Percentiles rank a stretch among this genome's conserved stretches.
Evolutionary conservation across 768 basidiomycete genomes (phyloP).

Genomic region (Collybia mongolica): DNA sequence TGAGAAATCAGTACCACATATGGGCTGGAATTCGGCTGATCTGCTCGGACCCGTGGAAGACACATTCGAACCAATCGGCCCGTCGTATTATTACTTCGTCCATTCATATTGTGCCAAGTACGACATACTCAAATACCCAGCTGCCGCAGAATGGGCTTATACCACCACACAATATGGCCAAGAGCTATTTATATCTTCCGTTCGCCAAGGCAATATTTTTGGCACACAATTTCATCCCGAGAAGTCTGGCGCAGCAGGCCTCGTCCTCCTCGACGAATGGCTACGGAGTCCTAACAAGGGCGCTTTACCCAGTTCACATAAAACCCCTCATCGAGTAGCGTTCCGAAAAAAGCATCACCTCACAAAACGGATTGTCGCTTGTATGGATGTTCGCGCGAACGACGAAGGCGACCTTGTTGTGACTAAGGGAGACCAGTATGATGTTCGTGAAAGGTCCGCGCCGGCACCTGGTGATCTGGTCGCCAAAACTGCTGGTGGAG

Average conservation of each 20-base stretch:
- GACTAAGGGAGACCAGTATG: constrained; percentile 99
- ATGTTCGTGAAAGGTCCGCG: constrained; percentile 80
- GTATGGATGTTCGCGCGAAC: constrained; percentile 96
- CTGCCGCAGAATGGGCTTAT: constrained; percentile 74
- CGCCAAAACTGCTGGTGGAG: constrained; percentile 62
- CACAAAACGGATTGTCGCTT: constrained; percentile 94
- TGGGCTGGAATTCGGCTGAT: constrained; percentile 91
- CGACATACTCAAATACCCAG: constrained; percentile 49
- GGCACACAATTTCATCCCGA: constrained; percentile 98
- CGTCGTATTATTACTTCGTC: constrained; percentile 92
- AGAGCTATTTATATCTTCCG: constrained; percentile 84
- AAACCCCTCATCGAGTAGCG: constrained; percentile 24
- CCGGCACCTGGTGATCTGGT: constrained; percentile 21
- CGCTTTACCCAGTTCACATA: constrained; percentile 27
- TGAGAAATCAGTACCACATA: constrained; percentile 93
- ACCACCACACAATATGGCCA: constrained; percentile 92
- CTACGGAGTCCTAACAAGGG: constrained; percentile 52
- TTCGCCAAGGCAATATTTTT: constrained; percentile 83
- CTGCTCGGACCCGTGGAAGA: constrained; percentile 44
- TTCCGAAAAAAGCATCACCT: constrained; percentile 57
- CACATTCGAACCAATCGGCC: constrained; percentile 45
- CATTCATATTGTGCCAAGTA: constrained; percentile 92
- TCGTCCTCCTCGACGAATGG: constrained; percentile 81
- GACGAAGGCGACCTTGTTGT: constrained; percentile 97
- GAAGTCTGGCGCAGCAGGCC: constrained; percentile 89